These are phyloP conservation scores for Geotrichum reessii DNA, from an alignment of 1,139 yeast species.

Conservation along the genomic window DNA sequence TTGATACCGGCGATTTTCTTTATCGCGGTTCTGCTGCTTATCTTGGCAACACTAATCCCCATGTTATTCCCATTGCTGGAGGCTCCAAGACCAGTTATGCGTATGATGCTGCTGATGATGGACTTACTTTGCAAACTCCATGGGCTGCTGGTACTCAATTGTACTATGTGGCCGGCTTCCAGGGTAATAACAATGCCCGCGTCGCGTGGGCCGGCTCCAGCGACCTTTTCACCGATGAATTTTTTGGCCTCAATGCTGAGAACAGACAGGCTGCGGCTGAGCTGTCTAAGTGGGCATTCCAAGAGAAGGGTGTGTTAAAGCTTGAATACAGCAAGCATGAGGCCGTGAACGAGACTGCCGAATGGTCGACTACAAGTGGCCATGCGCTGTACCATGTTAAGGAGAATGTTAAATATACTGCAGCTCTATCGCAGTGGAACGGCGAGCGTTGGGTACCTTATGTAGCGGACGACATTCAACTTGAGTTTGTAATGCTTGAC, in stretches of 20 bases:
- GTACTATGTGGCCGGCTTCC: constrained; percentile 70
- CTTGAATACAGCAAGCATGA: constrained; percentile 47
- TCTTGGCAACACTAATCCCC: constrained; percentile 53
- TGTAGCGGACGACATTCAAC: constrained; percentile 57
- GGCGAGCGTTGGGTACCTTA: constrained; percentile 67
- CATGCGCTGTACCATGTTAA: constrained; percentile 57
- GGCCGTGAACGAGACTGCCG: constrained; percentile 27
- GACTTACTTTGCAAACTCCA: constrained; percentile 33
- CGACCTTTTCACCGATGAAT: constrained; percentile 43
- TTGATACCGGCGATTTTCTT: constrained; percentile 24
- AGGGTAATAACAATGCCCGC: constrained; percentile 75
- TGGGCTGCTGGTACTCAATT: constrained; percentile 89
- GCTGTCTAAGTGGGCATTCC: constrained; percentile 70
- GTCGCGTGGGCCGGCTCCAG: constrained; percentile 73
- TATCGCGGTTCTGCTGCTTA: constrained; percentile 51
- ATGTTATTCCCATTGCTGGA: constrained; percentile 60
- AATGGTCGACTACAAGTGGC: constrained; percentile 23
- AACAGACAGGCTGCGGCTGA: constrained; percentile 42
- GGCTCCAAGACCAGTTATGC: constrained; percentile 68
- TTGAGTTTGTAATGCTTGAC: constrained; percentile 85
- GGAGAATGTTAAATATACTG: constrained; percentile 45
- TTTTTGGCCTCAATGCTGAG: constrained; percentile 28
- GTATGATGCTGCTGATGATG: constrained; percentile 45
- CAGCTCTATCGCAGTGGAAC: constrained; percentile 62
- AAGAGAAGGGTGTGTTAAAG: constrained; percentile 58